A percentile compares a stretch with the other conserved stretches of the same genome.
Evolutionary conservation across 2,329 filamentous ascomycete species (phyloP).

Genomic region (Alternaria metachromatica): DNA sequence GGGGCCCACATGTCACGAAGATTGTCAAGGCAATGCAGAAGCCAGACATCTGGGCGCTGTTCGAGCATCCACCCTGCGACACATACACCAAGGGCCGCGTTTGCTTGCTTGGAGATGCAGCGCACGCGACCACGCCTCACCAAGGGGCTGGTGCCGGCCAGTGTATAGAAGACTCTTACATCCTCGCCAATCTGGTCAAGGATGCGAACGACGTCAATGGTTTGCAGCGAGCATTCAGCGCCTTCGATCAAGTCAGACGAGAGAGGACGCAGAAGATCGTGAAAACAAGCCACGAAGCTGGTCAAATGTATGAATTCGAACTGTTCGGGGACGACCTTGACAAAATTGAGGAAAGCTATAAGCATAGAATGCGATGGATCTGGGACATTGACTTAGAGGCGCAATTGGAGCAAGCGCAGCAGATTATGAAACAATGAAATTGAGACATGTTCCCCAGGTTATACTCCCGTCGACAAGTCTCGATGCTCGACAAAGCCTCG

Average conservation of each 20-base stretch:
- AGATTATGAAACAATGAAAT: conserved; percentile 24
- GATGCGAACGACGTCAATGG: conserved; percentile 34
- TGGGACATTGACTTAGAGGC: conserved; percentile 50
- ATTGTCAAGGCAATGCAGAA: conserved; percentile 54
- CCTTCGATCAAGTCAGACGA: conserved; percentile 37
- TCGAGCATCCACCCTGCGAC: conserved; percentile 59
- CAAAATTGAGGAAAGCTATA: conserved; percentile 43
- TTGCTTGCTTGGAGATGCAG: conserved; percentile 63
- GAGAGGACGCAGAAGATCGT: conserved; percentile 40
- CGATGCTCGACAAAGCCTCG: not conserved
- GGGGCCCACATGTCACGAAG: conserved; percentile 39
- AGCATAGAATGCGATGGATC: conserved; percentile 48
- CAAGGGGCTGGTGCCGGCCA: conserved; percentile 64
- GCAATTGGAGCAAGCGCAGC: conserved; percentile 43
- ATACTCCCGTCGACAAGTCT: not conserved
- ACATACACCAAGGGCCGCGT: conserved; percentile 55
- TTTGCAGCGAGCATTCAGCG: conserved; percentile 44
- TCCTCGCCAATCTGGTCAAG: conserved; percentile 39
- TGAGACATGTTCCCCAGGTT: not conserved
- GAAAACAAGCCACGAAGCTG: conserved; percentile 37
- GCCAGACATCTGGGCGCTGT: conserved; percentile 63
- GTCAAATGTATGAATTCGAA: conserved; percentile 52
- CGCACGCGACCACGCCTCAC: conserved; percentile 63
- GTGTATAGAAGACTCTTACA: conserved; percentile 61
- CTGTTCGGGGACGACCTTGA: conserved; percentile 47